Percentiles rank a stretch among this genome's conserved stretches.
phyloP scores from a whole-genome alignment of 2,329 filamentous ascomycete genomes.

The Ciborinia camelliae region DNA sequence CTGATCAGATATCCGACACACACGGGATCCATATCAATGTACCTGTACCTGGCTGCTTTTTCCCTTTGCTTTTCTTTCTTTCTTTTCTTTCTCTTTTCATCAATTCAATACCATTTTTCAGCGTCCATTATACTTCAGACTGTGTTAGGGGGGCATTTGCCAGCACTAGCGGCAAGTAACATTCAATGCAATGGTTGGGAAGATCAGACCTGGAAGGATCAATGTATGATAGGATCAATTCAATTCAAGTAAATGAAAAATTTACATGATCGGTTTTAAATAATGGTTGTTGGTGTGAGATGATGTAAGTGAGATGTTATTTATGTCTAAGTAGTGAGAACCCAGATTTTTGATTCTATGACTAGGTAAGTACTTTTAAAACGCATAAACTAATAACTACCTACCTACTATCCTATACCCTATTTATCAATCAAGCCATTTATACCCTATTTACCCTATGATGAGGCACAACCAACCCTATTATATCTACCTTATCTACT shows the following conservation, averaged over 20 bases:
- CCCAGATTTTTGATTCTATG: not conserved
- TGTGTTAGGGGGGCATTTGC: not conserved
- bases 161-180: not conserved
- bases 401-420: too few relatives aligned
- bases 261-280: not conserved
- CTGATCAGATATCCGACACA: not conserved
- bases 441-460: too few relatives aligned
- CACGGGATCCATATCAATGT: not conserved
- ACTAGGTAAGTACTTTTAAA: too few relatives aligned
- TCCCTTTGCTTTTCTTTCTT: not conserved
- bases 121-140: not conserved
- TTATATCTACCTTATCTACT: too few relatives aligned
- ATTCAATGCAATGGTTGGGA: not conserved
- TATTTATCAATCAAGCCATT: too few relatives aligned
- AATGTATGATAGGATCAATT: not conserved
- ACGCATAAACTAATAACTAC: too few relatives aligned
- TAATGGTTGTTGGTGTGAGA: too few relatives aligned
- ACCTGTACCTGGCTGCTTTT: not conserved
- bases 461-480: too few relatives aligned
- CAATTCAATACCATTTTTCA: not conserved
- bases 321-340: not conserved
- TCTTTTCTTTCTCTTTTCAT: not conserved
- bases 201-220: not conserved
- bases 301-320: not conserved
- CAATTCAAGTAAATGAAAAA: not conserved